A percentile compares a stretch with the other conserved stretches of the same genome.
These are phyloP conservation scores for Cyclotella atomus DNA, from an alignment of 108 stramenopile species.

Conservation along the genomic window DNA sequence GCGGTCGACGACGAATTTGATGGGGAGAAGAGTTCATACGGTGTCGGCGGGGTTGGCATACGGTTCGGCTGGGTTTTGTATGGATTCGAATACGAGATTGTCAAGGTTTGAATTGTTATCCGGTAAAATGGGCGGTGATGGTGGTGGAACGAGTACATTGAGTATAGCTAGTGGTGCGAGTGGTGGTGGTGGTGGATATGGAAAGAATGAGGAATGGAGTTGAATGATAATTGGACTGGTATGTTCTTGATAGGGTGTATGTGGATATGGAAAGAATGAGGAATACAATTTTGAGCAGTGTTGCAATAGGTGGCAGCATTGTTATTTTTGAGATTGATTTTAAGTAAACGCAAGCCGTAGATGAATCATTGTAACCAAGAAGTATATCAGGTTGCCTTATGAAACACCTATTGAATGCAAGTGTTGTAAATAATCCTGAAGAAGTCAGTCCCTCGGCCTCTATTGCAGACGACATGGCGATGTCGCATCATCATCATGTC, in stretches of 20 bases:
- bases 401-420: no score
- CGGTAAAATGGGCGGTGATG: not conserved
- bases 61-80: constrained; percentile 16
- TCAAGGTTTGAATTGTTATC: constrained; percentile 22
- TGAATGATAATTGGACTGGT: not conserved
- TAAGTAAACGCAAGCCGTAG: no score
- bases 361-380: no score
- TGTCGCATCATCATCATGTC: no score
- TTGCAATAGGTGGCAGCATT: not conserved
- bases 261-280: not conserved
- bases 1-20: not conserved
- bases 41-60: constrained; percentile 34
- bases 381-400: no score
- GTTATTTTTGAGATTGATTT: no score
- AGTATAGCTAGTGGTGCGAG: constrained; percentile 12
- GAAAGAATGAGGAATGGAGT: constrained; percentile 30
- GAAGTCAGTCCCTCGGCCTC: no score
- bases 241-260: not conserved
- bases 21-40: not conserved
- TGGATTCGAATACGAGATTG: constrained; percentile 10
- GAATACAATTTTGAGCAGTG: no score
- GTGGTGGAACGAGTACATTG: constrained; percentile 9
- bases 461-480: no score
- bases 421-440: no score
- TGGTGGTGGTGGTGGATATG: constrained; percentile 14